A percentile compares a stretch with the other conserved stretches of the same genome.
Conservation (phyloP, 257 asterid genomes). For the Voacanga thouarsii region DNA sequence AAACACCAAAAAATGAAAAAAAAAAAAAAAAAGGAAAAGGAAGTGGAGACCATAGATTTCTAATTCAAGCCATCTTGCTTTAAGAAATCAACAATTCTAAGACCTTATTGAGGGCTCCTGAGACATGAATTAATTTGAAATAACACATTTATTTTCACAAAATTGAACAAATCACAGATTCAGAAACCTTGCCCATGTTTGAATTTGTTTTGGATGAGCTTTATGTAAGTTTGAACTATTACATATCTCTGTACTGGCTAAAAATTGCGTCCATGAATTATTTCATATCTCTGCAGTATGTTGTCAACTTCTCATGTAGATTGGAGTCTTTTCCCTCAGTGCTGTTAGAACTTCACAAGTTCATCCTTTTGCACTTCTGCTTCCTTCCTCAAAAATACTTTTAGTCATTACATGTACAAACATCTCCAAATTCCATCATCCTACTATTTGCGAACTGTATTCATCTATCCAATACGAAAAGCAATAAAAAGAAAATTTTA, state of each 20-base stretch:
- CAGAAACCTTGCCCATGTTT: background rate
- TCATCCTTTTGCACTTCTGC: too few species aligned
- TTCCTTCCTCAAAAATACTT: background rate
- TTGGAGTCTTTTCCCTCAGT: background rate
- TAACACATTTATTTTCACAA: background rate
- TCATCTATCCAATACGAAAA: background rate
- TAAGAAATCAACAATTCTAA: background rate
- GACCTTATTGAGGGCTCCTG: background rate
- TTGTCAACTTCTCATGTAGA: background rate
- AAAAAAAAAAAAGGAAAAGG: too few species aligned
- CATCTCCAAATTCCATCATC: background rate
- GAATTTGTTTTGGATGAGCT: background rate
- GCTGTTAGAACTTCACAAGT: too few species aligned
- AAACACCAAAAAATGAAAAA: background rate
- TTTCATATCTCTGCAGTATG: background rate
- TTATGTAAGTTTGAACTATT: background rate
- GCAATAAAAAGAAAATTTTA: background rate
- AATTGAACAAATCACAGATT: background rate
- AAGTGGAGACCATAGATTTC: background rate
- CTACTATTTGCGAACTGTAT: background rate
- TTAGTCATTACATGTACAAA: background rate
- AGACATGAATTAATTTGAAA: too few species aligned
- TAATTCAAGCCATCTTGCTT: background rate
- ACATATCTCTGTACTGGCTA: background rate
- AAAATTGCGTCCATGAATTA: background rate